Percentiles rank a stretch among this genome's conserved stretches.
Conservation (phyloP, 179 eudicot species). For the Drosera spatulata region DNA sequence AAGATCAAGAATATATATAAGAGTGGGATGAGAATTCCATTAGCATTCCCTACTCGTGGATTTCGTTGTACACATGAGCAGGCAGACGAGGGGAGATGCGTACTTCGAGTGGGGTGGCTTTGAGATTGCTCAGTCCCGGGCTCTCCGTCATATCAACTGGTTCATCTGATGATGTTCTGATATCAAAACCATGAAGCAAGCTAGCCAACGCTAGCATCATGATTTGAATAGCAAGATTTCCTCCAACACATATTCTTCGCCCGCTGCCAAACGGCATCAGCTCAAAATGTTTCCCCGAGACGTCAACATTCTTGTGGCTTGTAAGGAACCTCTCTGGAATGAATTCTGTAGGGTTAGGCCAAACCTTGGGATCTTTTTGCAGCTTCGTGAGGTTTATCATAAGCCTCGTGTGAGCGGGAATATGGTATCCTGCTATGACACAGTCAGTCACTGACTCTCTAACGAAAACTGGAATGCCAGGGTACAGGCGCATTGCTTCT, state of each 20-base stretch:
- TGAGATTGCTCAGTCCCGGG: conserved; percentile 8
- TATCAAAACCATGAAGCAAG: conserved; percentile 14
- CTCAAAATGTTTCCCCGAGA: neutral
- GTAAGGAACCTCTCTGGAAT: conserved; percentile 11
- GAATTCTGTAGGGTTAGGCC: conserved; percentile 11
- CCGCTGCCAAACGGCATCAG: conserved; percentile 4
- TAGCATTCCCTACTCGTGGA: too few relatives aligned
- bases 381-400: conserved; percentile 11
- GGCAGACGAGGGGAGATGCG: conserved; percentile 5
- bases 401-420: conserved; percentile 8
- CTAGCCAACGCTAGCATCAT: conserved; percentile 6
- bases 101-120: conserved; percentile 9
- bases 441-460: conserved; percentile 6
- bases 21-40: too few relatives aligned
- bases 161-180: conserved; percentile 6
- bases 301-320: neutral
- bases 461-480: conserved; percentile 1
- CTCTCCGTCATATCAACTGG: neutral
- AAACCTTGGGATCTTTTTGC: conserved; percentile 10
- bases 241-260: conserved; percentile 7
- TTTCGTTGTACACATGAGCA: too few relatives aligned
- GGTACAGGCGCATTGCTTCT: conserved; percentile 10
- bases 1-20: too few relatives aligned
- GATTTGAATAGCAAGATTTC: conserved; percentile 1
- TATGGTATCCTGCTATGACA: conserved; percentile 10